These are phyloP conservation scores for Artemisia annua DNA, from an alignment of 129 eudicot genomes.

Conservation along the genomic window DNA sequence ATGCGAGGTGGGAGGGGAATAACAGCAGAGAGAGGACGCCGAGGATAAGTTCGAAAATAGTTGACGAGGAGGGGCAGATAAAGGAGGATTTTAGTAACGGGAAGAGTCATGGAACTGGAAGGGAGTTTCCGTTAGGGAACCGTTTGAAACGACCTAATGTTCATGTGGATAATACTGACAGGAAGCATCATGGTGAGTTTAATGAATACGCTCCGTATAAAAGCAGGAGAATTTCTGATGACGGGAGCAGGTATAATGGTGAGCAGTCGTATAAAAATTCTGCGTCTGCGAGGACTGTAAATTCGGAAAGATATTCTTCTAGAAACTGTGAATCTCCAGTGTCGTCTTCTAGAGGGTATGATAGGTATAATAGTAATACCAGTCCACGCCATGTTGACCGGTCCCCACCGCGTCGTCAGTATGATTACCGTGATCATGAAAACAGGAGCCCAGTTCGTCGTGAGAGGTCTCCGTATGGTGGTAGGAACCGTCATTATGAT, in stretches of 20 bases:
- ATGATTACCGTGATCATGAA: conserved; percentile 46
- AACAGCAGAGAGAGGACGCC: conserved; percentile 51
- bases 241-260: conserved; percentile 47
- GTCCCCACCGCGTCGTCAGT: conserved; percentile 81
- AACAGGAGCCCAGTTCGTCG: conserved; percentile 62
- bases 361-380: conserved; percentile 50
- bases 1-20: conserved; percentile 65
- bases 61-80: conserved; percentile 51
- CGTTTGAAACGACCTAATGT: conserved; percentile 68
- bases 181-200: conserved; percentile 61
- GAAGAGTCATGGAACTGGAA: conserved; percentile 52
- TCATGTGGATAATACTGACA: conserved; percentile 53
- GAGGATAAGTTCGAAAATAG: conserved; percentile 53
- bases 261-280: conserved; percentile 53
- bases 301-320: conserved; percentile 67
- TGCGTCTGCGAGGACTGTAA: conserved; percentile 36
- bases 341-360: conserved; percentile 50
- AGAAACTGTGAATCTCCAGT: conserved; percentile 65
- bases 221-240: conserved; percentile 81
- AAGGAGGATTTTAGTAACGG: conserved; percentile 53
- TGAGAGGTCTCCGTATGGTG: conserved; percentile 68
- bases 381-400: conserved; percentile 80
- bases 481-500: conserved; percentile 60
- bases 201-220: conserved; percentile 56
- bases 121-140: conserved; percentile 55